phyloP scores from a whole-genome alignment of 768 basidiomycete genomes.

The Russula brevipes region DNA sequence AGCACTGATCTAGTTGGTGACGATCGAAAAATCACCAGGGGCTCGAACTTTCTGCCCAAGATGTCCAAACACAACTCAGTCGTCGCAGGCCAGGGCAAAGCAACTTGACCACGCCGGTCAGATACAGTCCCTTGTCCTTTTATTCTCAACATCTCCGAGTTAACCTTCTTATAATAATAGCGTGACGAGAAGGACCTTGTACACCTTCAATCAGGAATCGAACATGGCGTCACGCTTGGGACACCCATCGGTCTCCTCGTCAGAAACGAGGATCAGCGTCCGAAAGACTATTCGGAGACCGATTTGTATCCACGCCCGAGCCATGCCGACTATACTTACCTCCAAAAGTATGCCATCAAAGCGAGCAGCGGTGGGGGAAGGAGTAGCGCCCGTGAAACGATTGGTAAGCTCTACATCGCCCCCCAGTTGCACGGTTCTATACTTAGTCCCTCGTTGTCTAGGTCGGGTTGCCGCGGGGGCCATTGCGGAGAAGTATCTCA shows the following conservation, averaged over 20 bases:
- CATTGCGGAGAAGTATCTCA: conserved; percentile 95
- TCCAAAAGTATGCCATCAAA: conserved; percentile 96
- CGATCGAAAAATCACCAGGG: conserved; percentile 49
- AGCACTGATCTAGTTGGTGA: not conserved
- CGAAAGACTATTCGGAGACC: conserved; percentile 97
- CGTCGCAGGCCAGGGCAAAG: conserved; percentile 93
- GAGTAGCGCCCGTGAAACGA: conserved; percentile 93
- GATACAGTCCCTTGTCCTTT: conserved; percentile 31
- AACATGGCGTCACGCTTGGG: conserved; percentile 91
- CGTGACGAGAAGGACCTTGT: conserved; percentile 95
- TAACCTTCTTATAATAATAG: conserved; percentile 36
- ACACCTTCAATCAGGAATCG: conserved; percentile 87
- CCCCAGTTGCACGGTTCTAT: not conserved
- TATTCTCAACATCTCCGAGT: not conserved
- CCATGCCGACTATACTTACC: conserved; percentile 97
- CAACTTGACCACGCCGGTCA: conserved; percentile 89
- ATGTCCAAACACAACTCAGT: conserved; percentile 88
- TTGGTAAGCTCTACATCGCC: conserved; percentile 49
- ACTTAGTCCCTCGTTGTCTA: conserved; percentile 30
- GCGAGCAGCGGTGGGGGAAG: conserved; percentile 96
- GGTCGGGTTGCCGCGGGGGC: conserved; percentile 97
- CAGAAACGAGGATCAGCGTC: conserved; percentile 96
- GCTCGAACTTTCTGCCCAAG: conserved; percentile 66
- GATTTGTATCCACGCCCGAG: conserved; percentile 96
- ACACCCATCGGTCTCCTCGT: conserved; percentile 97